Evolutionary conservation across 2,329 filamentous ascomycete genomes (phyloP), one percentile per base, ranked within the genome.

Genomic region (Hypoxylon sp.): DNA sequence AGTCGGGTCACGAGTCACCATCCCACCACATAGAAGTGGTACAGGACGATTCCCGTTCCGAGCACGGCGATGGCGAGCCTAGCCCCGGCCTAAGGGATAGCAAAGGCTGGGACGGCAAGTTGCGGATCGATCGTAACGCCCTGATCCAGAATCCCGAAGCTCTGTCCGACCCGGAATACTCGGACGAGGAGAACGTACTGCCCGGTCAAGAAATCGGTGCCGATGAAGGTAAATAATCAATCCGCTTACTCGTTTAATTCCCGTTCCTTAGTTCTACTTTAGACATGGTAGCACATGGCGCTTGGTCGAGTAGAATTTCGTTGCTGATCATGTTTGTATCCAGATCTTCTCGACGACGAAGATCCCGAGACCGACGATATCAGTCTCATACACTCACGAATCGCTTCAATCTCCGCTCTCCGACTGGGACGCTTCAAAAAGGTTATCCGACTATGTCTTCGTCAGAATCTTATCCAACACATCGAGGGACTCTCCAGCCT

Each of bases 381-480:
- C 73, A 91, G 95, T 74, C 89, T 94, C 64, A 89, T 93, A n/a
- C 94, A 98, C 77, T 91, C 91, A 57, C 91, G 94, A 68, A 86
- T 99, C 73, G 80, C 85, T 20, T 94, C 92, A 30, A 91, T 98
- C 70, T 80, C 89, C 6, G 88, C 89, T 15, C 85, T 99, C 20
- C 87, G 82, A n/a, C 85, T 99, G 49, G 91, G 94, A 64, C 89
- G 95, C 63, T 98, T 99, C 80, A 85, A 83, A 62, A 87, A 91
- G 56, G 84, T 93, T 24, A 82, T 85, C 73, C 89, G 91, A 72
- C 81, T 99, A 70, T 97, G 94, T 75, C 89, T 99, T 19, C 93
- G 95, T 50, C 94, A 99, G 77, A 99, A 99, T 77, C 86, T 87
- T 70, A 95, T 99, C 75, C 85, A 91, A 67, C 82, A 88, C 50